These are phyloP conservation scores for Cyphellophora europaea DNA, from an alignment of 2,329 filamentous ascomycete species.

Conservation along the genomic window DNA sequence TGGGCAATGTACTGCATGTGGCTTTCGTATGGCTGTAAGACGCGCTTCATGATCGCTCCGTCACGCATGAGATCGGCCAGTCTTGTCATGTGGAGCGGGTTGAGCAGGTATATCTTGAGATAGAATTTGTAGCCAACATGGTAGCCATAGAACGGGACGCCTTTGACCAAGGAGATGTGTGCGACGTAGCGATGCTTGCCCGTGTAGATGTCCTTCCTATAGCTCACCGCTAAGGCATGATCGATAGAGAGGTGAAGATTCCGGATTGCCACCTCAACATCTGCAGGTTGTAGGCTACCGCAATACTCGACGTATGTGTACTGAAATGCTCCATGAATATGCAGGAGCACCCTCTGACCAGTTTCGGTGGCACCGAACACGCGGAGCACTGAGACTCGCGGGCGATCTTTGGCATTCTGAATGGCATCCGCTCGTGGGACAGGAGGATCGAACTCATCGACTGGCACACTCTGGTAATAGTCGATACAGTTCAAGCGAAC, in stretches of 20 bases:
- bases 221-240: constrained; percentile 77
- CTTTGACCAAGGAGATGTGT: constrained; percentile 85
- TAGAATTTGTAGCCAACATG: constrained; percentile 86
- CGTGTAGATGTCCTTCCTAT: constrained; percentile 64
- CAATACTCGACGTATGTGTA: constrained; percentile 89
- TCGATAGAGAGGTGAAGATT: constrained; percentile 80
- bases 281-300: constrained; percentile 55
- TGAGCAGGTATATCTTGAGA: constrained; percentile 90
- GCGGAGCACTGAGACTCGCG: constrained; percentile 75
- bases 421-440: constrained; percentile 50
- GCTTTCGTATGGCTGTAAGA: constrained; percentile 86
- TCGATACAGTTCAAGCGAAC: constrained; percentile 94
- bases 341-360: constrained; percentile 90
- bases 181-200: constrained; percentile 69
- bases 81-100: constrained; percentile 77
- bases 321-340: constrained; percentile 90
- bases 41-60: constrained; percentile 73
- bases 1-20: constrained; percentile 88
- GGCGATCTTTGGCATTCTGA: constrained; percentile 50
- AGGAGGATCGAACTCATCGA: constrained; percentile 64
- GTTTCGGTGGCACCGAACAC: constrained; percentile 90
- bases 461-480: constrained; percentile 75
- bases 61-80: constrained; percentile 79
- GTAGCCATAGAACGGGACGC: constrained; percentile 91
- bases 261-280: constrained; percentile 67